These are phyloP conservation scores for Rosa chinensis DNA, from an alignment of 306 rosid species.

Conservation along the genomic window DNA sequence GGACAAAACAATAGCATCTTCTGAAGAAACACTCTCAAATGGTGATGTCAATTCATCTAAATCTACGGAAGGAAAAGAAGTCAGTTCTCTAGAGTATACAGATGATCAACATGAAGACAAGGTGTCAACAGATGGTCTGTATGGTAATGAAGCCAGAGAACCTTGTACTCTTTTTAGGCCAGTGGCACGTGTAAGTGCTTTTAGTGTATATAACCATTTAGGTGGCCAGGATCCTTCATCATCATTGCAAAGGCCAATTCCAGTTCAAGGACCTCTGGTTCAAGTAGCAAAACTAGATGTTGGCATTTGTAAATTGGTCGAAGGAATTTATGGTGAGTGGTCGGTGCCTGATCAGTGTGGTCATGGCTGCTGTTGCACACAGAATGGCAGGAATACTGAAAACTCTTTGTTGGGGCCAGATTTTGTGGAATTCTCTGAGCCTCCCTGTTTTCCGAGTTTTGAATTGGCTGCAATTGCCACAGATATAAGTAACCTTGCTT, in stretches of 20 bases:
- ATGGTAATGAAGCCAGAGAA: slow-evolving; percentile 48
- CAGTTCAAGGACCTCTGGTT: slow-evolving; percentile 62
- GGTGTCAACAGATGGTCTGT: slow-evolving; percentile 42
- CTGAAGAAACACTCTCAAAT: slow-evolving; percentile 83
- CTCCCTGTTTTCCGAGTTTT: slow-evolving; percentile 68
- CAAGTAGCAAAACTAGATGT: slow-evolving; percentile 55
- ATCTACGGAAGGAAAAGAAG: slow-evolving; percentile 72
- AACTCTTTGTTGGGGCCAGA: slow-evolving; percentile 87
- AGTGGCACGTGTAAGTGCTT: slow-evolving; percentile 80
- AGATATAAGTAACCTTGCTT: slow-evolving; percentile 86
- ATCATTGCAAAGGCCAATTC: slow-evolving; percentile 49
- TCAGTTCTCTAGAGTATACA: slow-evolving; percentile 49
- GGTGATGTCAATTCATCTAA: slow-evolving; percentile 77
- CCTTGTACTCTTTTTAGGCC: slow-evolving; percentile 71
- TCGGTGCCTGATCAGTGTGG: slow-evolving; percentile 73
- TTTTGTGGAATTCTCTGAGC: slow-evolving; percentile 73
- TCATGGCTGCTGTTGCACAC: slow-evolving; percentile 63
- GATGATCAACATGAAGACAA: slow-evolving; percentile 53
- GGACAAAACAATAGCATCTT: slow-evolving; percentile 82
- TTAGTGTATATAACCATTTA: slow-evolving; percentile 54
- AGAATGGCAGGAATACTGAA: slow-evolving; percentile 29
- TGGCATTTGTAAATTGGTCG: slow-evolving; percentile 57
- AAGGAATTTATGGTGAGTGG: slow-evolving; percentile 47
- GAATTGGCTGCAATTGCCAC: slow-evolving; percentile 94
- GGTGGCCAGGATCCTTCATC: slow-evolving; percentile 48